Evolutionary conservation across 306 rosid species (phyloP).

Genomic region (Trifolium dubium): DNA sequence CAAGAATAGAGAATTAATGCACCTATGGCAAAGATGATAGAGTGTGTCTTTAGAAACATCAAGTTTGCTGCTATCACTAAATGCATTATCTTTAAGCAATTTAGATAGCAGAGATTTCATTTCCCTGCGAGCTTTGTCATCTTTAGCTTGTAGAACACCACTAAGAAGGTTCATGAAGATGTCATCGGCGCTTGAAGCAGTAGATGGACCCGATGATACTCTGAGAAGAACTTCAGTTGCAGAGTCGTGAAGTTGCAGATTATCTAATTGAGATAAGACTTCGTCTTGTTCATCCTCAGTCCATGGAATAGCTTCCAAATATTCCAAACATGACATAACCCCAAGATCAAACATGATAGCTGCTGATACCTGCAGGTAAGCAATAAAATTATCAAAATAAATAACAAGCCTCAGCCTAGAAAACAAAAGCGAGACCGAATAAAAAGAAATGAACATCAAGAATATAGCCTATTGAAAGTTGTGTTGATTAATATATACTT

Average conservation of each 20-base stretch:
- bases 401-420: neutral
- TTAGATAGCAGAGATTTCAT: conserved; percentile 72
- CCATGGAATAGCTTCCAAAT: conserved; percentile 91
- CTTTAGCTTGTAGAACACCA: conserved; percentile 85
- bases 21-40: conserved; percentile 70
- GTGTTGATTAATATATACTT: neutral
- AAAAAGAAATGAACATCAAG: conserved; percentile 13
- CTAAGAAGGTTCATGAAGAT: conserved; percentile 57
- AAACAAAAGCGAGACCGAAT: neutral
- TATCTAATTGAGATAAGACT: conserved; percentile 60
- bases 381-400: neutral
- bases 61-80: conserved; percentile 49
- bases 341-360: conserved; percentile 87
- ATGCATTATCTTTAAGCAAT: conserved; percentile 67
- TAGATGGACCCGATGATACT: conserved; percentile 69
- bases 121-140: conserved; percentile 84
- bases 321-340: conserved; percentile 71
- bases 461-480: neutral
- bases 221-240: conserved; percentile 61
- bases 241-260: conserved; percentile 65
- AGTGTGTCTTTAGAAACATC: conserved; percentile 83
- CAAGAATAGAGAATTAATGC: conserved; percentile 66
- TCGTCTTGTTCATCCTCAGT: conserved; percentile 78
- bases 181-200: conserved; percentile 58
- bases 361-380: conserved; percentile 65